Evolutionary conservation across 2,329 filamentous ascomycete species (phyloP).

Genomic region (Neopestalotiopsis clavispora): DNA sequence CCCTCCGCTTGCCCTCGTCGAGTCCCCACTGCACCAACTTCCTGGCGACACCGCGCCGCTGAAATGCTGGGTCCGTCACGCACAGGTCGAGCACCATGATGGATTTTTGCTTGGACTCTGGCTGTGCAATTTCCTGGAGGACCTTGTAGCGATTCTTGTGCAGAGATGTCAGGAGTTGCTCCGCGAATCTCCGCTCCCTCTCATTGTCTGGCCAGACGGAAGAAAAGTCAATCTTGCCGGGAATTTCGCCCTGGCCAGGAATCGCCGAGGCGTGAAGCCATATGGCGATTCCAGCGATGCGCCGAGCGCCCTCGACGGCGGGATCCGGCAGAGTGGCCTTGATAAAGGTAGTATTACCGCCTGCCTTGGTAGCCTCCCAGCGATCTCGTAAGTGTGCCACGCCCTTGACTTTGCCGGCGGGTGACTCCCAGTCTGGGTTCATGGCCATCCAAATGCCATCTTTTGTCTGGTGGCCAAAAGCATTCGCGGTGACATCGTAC

Average conservation of each 20-base stretch:
- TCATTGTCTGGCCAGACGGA: constrained; percentile 48
- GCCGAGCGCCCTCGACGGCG: constrained; percentile 33
- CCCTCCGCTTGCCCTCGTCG: constrained; percentile 44
- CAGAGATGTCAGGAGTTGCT: constrained; percentile 50
- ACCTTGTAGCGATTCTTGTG: constrained; percentile 47
- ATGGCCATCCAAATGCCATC: constrained; percentile 57
- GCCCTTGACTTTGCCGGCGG: constrained; percentile 43
- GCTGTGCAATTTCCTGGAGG: constrained; percentile 40
- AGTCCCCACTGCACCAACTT: constrained; percentile 53
- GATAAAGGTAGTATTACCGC: constrained; percentile 58
- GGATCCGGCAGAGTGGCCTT: constrained; percentile 54
- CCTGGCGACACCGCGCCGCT: constrained; percentile 52
- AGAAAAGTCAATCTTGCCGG: constrained; percentile 40
- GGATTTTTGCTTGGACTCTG: constrained; percentile 41
- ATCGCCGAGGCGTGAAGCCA: constrained; percentile 59
- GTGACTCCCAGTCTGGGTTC: constrained; percentile 61
- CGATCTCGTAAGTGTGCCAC: constrained; percentile 44
- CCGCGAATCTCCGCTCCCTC: constrained; percentile 49
- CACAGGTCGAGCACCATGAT: constrained; percentile 56
- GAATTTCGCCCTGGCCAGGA: constrained; percentile 50
- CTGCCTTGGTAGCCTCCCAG: constrained; percentile 45
- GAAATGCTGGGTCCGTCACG: constrained; percentile 57
- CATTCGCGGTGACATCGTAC: constrained; percentile 39
- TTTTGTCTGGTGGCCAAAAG: constrained; percentile 55
- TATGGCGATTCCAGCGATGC: constrained; percentile 57